Base-by-base conservation (phyloP, 768 basidiomycete species). In the Lactarius akahatsu region DNA sequence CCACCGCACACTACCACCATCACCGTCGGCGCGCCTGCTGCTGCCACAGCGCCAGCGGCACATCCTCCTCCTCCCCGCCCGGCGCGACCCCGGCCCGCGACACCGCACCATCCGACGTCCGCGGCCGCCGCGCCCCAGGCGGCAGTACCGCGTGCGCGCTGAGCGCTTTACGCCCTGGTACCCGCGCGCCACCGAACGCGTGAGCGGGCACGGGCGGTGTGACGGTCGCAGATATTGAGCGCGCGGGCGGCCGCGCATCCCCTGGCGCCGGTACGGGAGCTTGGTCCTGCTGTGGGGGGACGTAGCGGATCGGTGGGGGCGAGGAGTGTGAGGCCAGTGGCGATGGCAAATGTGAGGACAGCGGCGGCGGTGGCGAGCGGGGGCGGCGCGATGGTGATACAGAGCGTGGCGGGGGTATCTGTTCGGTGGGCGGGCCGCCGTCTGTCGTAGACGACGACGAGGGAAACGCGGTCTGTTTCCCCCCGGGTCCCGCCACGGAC, bases 1-100 rank as follows among this genome's bases (percentile, higher is more conserved):
- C 16, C 38, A 32, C 32, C 32, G n/a, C n/a, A n/a, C 32, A 32
- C 32, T 32, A 15, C 38, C 26, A 4, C 38, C 61, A 45, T 67
- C 54, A 67, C 28, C 66, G 40, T 26, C 66, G 41, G 15, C 66
- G 54, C 34, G 47, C n/a, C 43, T 63, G 66, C 59, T 68, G 89
- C 75, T 92, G 90, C 81, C 86, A 92, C 63, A 91, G 76, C 23
- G 92, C 90, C 57, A 94, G 79, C 23, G 91, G 91, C 45, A 91
- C 78, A 73, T 93, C 91, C 73, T 93, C 91, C 72, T 92, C 91
- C 72, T 91, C 89, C 32, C 76, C 63, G 70, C 58, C 74, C 23
- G 26, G 50, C 26, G 11, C 47, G 13, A 70, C 23, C 41, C 26
- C 72, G 20, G 32, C 69, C 57, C 30, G 71, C 65, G 36, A n/a